Evolutionary conservation across 1,139 yeast species (phyloP).

Genomic region (Komagataea norvegica): DNA sequence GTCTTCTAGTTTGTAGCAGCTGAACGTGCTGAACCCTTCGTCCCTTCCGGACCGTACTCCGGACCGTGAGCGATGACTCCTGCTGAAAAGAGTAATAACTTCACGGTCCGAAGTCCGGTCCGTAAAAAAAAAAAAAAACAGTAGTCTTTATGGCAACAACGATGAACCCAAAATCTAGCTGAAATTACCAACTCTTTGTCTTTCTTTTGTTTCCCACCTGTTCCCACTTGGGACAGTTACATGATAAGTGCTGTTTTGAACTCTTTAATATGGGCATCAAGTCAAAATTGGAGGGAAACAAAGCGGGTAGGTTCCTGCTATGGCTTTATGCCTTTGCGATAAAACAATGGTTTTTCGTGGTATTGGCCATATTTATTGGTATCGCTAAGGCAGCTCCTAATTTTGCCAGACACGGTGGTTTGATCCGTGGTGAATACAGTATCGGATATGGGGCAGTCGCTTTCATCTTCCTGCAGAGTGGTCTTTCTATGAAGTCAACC

Average conservation of each 20-base stretch:
- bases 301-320: slow-evolving; percentile 2
- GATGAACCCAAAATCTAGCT: too few relatives aligned
- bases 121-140: too few relatives aligned
- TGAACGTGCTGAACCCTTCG: too few relatives aligned
- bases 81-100: too few relatives aligned
- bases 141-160: too few relatives aligned
- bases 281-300: neutral
- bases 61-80: too few relatives aligned
- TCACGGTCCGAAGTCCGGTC: too few relatives aligned
- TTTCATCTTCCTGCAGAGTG: slow-evolving; percentile 73
- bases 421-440: slow-evolving; percentile 66
- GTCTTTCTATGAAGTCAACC: slow-evolving; percentile 67
- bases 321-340: slow-evolving; percentile 21
- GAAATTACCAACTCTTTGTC: too few relatives aligned
- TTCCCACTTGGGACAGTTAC: too few relatives aligned
- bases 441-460: slow-evolving; percentile 88
- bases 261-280: slow-evolving; percentile 3
- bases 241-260: neutral
- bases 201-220: too few relatives aligned
- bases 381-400: slow-evolving; percentile 75
- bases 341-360: slow-evolving; percentile 69
- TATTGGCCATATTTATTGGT: slow-evolving; percentile 66
- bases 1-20: too few relatives aligned
- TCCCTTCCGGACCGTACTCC: too few relatives aligned
- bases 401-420: slow-evolving; percentile 79